Base-by-base conservation (phyloP, 768 basidiomycete genomes). In the Suillus brevipes region DNA sequence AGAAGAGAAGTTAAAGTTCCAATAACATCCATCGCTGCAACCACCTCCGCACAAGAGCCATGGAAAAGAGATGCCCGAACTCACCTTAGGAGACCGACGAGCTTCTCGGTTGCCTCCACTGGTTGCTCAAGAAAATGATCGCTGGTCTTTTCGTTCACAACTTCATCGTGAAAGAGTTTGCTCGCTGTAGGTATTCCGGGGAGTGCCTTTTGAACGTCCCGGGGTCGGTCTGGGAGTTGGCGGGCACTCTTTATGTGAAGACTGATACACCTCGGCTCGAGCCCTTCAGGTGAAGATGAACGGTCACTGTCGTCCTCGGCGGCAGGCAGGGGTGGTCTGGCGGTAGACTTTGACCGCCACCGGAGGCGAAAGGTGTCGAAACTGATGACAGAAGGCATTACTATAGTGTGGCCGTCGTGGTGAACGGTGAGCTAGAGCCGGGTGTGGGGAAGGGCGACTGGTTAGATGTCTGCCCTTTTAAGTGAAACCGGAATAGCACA, bases 291-390 rank as follows among this genome's bases (percentile, higher is more conserved):
- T 0, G 74, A 70, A 14, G 67, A 70, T 4, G 62, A 63, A 12
- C 59, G 64, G 23, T 76, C 76, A 14, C 61, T 76, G 67, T 74
- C 74, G 1, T 70, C 62, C 58, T 76, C 71, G n/a, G 38, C 62
- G 0, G 66, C 14, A 0, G 66, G n/a, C 2, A 56, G 52, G 20
- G 12, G 10, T n/a, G 64, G 23, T 31, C n/a, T 62, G 20, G 61
- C 47, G 18, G 18, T 38, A 3, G 53, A 40, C 20, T 20, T 34
- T 20, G 65, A 52, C 20, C 73, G 68, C 10, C 45, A 65, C 12
- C 74, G 76, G 23, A 74, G 57, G 23, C 69, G 74, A 63, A 74
- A 66, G 42, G 64, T 66, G 23, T 67, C 64, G 25, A 76, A 62
- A 6, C 2, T 10, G 1, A 53, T 18, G 20, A 14, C 20, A 1